Base-by-base conservation (phyloP, 129 eudicot genomes). In the Glebionis coronaria region DNA sequence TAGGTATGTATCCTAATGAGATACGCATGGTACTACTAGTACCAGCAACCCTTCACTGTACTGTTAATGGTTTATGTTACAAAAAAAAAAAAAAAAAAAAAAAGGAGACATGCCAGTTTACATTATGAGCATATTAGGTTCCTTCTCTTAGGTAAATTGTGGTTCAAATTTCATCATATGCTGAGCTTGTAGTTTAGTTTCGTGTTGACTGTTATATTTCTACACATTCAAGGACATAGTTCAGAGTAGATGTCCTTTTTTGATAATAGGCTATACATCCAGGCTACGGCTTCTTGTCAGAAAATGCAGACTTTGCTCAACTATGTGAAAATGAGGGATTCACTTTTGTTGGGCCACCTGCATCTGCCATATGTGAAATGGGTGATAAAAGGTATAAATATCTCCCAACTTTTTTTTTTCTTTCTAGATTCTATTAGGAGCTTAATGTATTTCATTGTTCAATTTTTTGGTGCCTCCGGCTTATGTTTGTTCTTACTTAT, bases 311-410 rank as follows among this genome's bases (percentile, higher is more conserved):
- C 10, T 93, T 93, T 65, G 97, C 99, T 77, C 97, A 89, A 80
- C 95, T 83, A 61, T 93, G 99, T 81, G 95, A 93, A 72, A 85
- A 81, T 23, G 80, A 86, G 66, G 95, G 97, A 69, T 70, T 89
- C 49, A 65, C 82, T 27, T 93, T 93, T 79, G 84, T 93, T 81
- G 99, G 99, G 73, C 99, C 99, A 57, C 97, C 99, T 72, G 90
- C 95, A 79, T 93, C 99, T 61, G 97, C 97, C 76, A 93, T 93
- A 49, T 89, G 97, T 49, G 95, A 88, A 53, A 93, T 93, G 99
- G 99, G 99, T 66, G 99, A 93, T 80, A 93, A 93, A 82, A 93
- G 99, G 99, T 93, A 74, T 60, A 63, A 61, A 50, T 18, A 14
- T 63, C 69, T 15, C 11, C 9, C 49, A 28, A 15, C 13, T 40